Evolutionary conservation across 345 rosid genomes (phyloP).

Genomic region (Citrus unshiu): DNA sequence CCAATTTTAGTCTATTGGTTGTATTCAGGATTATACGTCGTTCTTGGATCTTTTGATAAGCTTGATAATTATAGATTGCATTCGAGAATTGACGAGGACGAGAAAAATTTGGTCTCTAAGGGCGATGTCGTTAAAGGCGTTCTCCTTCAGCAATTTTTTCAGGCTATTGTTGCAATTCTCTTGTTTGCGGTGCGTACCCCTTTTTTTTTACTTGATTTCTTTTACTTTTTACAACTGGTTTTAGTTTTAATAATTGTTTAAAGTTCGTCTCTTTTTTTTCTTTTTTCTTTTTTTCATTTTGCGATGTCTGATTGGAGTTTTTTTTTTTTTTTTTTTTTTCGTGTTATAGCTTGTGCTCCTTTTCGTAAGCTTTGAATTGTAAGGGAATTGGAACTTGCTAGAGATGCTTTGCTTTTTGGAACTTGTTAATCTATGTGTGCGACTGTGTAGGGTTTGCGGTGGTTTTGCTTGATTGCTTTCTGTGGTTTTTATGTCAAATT

Average conservation of each 20-base stretch:
- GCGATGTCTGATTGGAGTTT: neutral
- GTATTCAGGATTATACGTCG: slow-evolving; percentile 68
- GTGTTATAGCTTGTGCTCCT: neutral
- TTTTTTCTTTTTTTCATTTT: neutral
- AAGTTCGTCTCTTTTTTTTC: neutral
- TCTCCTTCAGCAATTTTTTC: slow-evolving; percentile 72
- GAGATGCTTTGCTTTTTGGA: neutral
- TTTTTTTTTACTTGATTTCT: neutral
- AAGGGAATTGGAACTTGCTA: neutral
- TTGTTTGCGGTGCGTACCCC: slow-evolving; percentile 50
- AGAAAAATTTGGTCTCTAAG: slow-evolving; percentile 77
- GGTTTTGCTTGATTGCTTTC: neutral
- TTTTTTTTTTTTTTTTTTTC: neutral
- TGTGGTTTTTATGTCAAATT: neutral
- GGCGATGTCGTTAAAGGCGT: slow-evolving; percentile 71
- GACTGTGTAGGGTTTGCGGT: neutral
- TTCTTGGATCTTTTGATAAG: slow-evolving; percentile 37
- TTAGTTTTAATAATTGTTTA: neutral
- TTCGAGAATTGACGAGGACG: slow-evolving; percentile 68
- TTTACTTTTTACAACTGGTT: no score
- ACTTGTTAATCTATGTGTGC: no score
- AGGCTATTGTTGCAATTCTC: slow-evolving; percentile 74
- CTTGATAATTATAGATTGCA: slow-evolving; percentile 69
- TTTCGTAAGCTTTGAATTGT: neutral
- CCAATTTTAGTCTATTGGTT: slow-evolving; percentile 83